Conservation (phyloP, 805 yeast species). For the Pichia kluyveri region DNA sequence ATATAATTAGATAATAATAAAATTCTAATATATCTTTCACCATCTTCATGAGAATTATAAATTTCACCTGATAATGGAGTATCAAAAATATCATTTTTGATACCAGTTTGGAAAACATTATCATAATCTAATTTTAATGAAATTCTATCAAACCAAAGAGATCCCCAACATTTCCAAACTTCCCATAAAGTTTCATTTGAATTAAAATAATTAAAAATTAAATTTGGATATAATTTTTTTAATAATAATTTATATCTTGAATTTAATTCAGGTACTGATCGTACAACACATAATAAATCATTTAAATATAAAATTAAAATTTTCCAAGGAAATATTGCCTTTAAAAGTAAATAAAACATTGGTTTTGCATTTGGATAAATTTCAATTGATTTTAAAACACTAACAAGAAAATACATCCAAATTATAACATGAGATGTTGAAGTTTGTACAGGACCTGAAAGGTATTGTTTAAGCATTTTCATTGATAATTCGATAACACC, state of each 20-base stretch:
- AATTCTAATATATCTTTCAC: slow-evolving; percentile 43
- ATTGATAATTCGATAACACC: slow-evolving; percentile 62
- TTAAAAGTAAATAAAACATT: slow-evolving; percentile 42
- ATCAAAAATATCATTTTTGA: slow-evolving; percentile 51
- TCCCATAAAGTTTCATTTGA: slow-evolving; percentile 58
- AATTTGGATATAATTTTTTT: no score
- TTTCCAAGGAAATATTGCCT: slow-evolving; percentile 61
- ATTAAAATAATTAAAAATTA: slow-evolving; percentile 11
- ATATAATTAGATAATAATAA: slow-evolving; percentile 41
- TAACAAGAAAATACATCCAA: slow-evolving; percentile 64
- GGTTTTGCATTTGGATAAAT: slow-evolving; percentile 36
- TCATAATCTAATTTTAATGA: slow-evolving; percentile 43
- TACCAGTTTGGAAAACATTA: slow-evolving; percentile 44
- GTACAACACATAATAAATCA: slow-evolving; percentile 35
- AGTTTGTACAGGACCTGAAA: slow-evolving; percentile 62
- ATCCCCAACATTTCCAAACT: slow-evolving; percentile 82
- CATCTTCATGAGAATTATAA: slow-evolving; percentile 36
- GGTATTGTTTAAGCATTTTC: slow-evolving; percentile 55
- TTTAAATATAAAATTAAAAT: slow-evolving; percentile 55
- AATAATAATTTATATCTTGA: slow-evolving; percentile 4
- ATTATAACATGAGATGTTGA: slow-evolving; percentile 68
- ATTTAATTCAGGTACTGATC: slow-evolving; percentile 18
- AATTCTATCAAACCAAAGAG: slow-evolving; percentile 66
- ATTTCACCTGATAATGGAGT: slow-evolving; percentile 53
- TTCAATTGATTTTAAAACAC: slow-evolving; percentile 49